These are phyloP conservation scores for Litsea cubeba DNA, from an alignment of 164 flowering plant species.

Conservation along the genomic window DNA sequence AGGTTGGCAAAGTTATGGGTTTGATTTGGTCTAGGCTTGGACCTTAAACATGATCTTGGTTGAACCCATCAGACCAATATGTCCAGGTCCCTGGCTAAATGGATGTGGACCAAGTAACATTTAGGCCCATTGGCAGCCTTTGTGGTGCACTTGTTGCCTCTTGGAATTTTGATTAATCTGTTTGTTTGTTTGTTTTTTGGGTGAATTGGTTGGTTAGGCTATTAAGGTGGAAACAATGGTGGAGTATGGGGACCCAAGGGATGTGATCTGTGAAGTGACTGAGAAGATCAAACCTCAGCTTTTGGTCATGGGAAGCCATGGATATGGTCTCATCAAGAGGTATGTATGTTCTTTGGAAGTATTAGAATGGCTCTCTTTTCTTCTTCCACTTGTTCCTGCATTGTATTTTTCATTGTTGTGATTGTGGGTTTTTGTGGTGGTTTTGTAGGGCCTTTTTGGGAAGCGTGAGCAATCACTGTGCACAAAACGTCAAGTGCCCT, in stretches of 20 bases:
- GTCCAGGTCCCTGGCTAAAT: too few relatives aligned
- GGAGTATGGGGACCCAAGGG: slow-evolving; percentile 62
- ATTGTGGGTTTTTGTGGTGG: neutral
- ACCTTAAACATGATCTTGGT: neutral
- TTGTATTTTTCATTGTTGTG: neutral
- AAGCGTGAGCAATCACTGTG: slow-evolving; percentile 64
- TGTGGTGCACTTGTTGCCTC: too few relatives aligned
- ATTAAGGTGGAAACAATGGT: slow-evolving; percentile 43
- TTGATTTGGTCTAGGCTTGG: neutral
- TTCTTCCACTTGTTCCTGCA: neutral
- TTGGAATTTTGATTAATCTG: too few relatives aligned
- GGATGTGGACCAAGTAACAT: too few relatives aligned
- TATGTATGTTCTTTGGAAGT: slow-evolving; percentile 5
- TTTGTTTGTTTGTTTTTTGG: too few relatives aligned
- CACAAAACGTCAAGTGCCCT: slow-evolving; percentile 55
- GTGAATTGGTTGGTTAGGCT: slow-evolving; percentile 23
- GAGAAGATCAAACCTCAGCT: slow-evolving; percentile 41
- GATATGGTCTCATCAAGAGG: slow-evolving; percentile 64
- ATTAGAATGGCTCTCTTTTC: neutral
- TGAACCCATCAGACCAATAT: neutral
- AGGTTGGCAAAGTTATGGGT: slow-evolving; percentile 12
- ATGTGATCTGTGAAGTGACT: slow-evolving; percentile 49
- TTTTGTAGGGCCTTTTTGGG: slow-evolving; percentile 53
- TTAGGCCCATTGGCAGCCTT: too few relatives aligned
- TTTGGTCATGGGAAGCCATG: slow-evolving; percentile 65